These are phyloP conservation scores for Fusarium austroafricanum DNA, from an alignment of 2,329 filamentous ascomycete genomes.

Conservation along the genomic window DNA sequence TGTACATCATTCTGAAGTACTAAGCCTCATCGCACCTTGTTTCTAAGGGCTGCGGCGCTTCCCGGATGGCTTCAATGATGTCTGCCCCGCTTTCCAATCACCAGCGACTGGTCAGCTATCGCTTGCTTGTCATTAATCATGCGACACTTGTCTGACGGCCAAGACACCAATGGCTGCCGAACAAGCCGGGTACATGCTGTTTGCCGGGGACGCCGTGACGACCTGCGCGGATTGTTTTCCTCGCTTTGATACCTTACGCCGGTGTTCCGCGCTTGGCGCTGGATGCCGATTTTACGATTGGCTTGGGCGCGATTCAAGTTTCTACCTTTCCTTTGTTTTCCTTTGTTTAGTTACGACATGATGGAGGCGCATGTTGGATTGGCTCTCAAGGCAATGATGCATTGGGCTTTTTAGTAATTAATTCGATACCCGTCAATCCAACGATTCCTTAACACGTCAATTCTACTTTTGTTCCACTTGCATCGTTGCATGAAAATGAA, in stretches of 20 bases:
- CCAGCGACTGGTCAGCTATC: conserved; percentile 22
- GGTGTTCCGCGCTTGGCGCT: conserved; percentile 32
- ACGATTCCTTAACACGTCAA: conserved; percentile 31
- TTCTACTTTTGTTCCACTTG: neutral
- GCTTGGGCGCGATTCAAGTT: conserved; percentile 21
- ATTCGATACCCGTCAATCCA: conserved; percentile 49
- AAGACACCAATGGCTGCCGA: conserved; percentile 39
- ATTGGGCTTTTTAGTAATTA: conserved; percentile 47
- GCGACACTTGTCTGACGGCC: conserved; percentile 27
- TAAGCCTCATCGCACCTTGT: conserved; percentile 57
- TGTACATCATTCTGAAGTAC: conserved; percentile 94
- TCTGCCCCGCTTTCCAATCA: conserved; percentile 30
- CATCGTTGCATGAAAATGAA: neutral
- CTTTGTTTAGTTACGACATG: conserved; percentile 34
- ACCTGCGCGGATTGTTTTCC: conserved; percentile 24
- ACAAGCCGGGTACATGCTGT: conserved; percentile 27
- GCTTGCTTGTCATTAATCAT: conserved; percentile 21
- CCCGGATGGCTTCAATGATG: conserved; percentile 21
- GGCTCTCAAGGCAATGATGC: conserved; percentile 42
- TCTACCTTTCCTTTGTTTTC: conserved; percentile 40
- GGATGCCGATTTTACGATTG: conserved; percentile 36
- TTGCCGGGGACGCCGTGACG: conserved; percentile 19
- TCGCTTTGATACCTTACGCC: conserved; percentile 35
- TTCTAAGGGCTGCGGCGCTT: conserved; percentile 24
- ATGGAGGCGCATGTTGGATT: conserved; percentile 43